Evolutionary conservation across 2,329 filamentous ascomycete genomes (phyloP), one percentile per base, ranked within the genome.

Genomic region (Aureobasidium sp.): DNA sequence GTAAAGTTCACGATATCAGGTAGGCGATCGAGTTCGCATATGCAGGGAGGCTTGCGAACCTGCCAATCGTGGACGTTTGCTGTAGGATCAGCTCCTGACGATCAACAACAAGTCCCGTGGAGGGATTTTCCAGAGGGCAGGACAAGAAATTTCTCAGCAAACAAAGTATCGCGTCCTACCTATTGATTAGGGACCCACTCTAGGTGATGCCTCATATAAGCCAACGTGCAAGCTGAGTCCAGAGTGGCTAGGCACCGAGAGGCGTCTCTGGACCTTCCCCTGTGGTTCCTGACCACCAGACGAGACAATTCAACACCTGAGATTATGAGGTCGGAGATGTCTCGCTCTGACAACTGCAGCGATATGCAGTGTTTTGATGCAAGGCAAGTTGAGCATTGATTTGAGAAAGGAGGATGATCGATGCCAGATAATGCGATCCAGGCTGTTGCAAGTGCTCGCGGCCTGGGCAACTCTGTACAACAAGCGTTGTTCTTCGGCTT

Each of bases 1-100:
- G 2, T n/a, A 29, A 17, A 15, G 22, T 31, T 55, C 20, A 44
- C 51, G 41, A 20, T 9, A 36, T 25, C 31, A 36, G 31, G 14
- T 39, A 36, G 48, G 25, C 41, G 53, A 57, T 58, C 55, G 42
- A 11, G 55, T 48, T 48, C 42, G 55, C 53, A 57, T 58, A 58
- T 58, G 55, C 55, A 58, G 55, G 55, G 55, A 57, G 39, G 37
- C 27, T 55, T 29, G 17, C 51, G 51, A 55, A 57, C 55, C 52
- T 58, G 55, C 55, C 42, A 47, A 47, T 58, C 31, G 55, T 48
- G 31, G 55, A 58, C 34, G 42, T 47, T 47, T n/a, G 12, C 17
- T 44, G 42, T 47, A 48, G 42, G n/a, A 48, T 48, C 55, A 48
- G 42, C 31, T 58, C 55, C 55, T 58, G 55, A 47, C 55, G 55